Evolutionary conservation across 257 asterid genomes (phyloP), one percentile per base, ranked within the genome.

Genomic region (Rauvolfia tetraphylla): DNA sequence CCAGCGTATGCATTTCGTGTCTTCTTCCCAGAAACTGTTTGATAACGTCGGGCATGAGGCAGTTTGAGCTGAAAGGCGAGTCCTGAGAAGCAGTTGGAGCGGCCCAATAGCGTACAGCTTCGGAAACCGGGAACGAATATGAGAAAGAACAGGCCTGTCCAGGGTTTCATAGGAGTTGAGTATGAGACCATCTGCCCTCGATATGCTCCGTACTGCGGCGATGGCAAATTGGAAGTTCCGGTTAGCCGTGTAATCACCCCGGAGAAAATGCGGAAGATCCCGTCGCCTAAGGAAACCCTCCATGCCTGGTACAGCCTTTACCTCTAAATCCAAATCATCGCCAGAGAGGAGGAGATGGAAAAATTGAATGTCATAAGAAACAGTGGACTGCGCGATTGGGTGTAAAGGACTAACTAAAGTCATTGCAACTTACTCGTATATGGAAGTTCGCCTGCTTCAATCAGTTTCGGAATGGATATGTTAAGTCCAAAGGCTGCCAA

Each of bases 21-120:
- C 82, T 77, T 80, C 86, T 71, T 44, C 73, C 84, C 84, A 77
- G 14, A 80, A 75, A 44, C 84, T 80, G 61, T 69, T 73, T 27
- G 86, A 76, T 49, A 38, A 22, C 13, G 23, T 48, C 11, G 56
- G 20, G 10, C 0, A 0, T 25, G 66, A 17, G 22, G 38, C 10
- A 9, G 20, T 66, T 1, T 41, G 17, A 27, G 13, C 56, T 25
- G 71, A 42, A 8, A 78, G 78, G 27, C 39, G 58, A 27, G 58
- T 29, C 38, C 48, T 66, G 5, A 82, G 44, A 14, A 71, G 78
- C 1, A 63, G 57, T 17, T 82, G 85, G 23, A 79, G 36, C 0
- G 83, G 83, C 3, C 85, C 83, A 13, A 82, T 75, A 3, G 75
- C 13, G 17, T 78, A 82, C 0, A 76, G 25, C 18, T 67, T 71